A percentile compares a stretch with the other conserved stretches of the same genome.
phyloP scores from a whole-genome alignment of 768 basidiomycete species.

The Mycena indigotica region DNA sequence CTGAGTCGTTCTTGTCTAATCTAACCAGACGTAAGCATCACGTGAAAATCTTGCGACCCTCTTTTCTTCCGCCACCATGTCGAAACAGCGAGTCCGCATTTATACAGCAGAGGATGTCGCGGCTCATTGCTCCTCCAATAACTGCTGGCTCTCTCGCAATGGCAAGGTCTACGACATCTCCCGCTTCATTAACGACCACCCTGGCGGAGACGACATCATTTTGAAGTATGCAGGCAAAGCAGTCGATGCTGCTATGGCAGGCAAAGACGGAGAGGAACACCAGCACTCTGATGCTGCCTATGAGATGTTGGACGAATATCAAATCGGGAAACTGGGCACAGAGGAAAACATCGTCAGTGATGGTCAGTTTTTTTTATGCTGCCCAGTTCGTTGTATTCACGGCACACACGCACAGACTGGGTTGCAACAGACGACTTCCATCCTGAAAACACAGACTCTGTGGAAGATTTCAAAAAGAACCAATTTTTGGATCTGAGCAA shows the following conservation, averaged over 20 bases:
- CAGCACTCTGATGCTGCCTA: slow-evolving; percentile 91
- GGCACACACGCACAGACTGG: slow-evolving; percentile 63
- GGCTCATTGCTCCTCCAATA: slow-evolving; percentile 55
- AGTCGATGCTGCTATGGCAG: slow-evolving; percentile 71
- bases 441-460: slow-evolving; percentile 85
- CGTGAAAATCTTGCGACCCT: no score
- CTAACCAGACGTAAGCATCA: no score
- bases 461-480: slow-evolving; percentile 83
- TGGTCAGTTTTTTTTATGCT: slow-evolving; percentile 48
- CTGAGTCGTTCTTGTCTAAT: no score
- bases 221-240: slow-evolving; percentile 83
- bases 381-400: slow-evolving; percentile 1
- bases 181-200: slow-evolving; percentile 81
- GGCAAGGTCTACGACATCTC: slow-evolving; percentile 93
- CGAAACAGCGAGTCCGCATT: slow-evolving; percentile 66
- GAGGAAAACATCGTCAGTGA: slow-evolving; percentile 77
- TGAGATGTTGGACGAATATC: slow-evolving; percentile 86
- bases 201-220: slow-evolving; percentile 93
- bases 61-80: slow-evolving; percentile 43
- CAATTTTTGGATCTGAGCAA: slow-evolving; percentile 88
- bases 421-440: slow-evolving; percentile 87
- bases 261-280: slow-evolving; percentile 71
- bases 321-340: slow-evolving; percentile 79
- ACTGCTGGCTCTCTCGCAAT: slow-evolving; percentile 81
- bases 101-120: slow-evolving; percentile 76